Percentiles rank a stretch among this genome's conserved stretches.
These are phyloP conservation scores for Papiliotrema laurentii DNA, from an alignment of 1,284 basidiomycete species.

Conservation along the genomic window DNA sequence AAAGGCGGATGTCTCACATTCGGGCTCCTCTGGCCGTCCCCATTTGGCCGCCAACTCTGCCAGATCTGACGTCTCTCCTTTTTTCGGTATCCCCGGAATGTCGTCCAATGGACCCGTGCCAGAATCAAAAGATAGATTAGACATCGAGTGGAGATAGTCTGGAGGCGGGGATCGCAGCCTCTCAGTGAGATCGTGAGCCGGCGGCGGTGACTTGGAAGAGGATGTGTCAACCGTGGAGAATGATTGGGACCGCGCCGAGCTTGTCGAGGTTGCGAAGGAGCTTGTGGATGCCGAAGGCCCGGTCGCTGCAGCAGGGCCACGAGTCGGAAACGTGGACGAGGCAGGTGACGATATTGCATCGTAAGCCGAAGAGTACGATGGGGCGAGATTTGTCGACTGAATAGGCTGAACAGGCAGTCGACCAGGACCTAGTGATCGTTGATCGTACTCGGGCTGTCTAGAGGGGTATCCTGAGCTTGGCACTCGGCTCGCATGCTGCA, in stretches of 20 bases:
- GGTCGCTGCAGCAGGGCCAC: slow-evolving; percentile 10
- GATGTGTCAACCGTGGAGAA: neutral
- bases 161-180: slow-evolving; percentile 17
- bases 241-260: neutral
- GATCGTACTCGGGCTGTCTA: slow-evolving; percentile 6
- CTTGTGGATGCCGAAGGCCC: slow-evolving; percentile 7
- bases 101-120: slow-evolving; percentile 18
- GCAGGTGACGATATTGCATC: slow-evolving; percentile 17
- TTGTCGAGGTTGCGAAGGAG: neutral
- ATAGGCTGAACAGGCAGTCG: slow-evolving; percentile 4
- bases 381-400: neutral
- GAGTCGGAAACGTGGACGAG: slow-evolving; percentile 19
- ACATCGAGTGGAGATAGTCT: slow-evolving; percentile 23
- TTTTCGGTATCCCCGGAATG: slow-evolving; percentile 23
- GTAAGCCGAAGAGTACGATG: slow-evolving; percentile 6
- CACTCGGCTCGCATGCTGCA: slow-evolving; percentile 14
- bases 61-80: slow-evolving; percentile 10
- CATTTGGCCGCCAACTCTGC: slow-evolving; percentile 3
- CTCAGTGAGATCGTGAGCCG: slow-evolving; percentile 1
- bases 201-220: slow-evolving; percentile 6
- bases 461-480: slow-evolving; percentile 16
- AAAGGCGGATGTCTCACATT: slow-evolving; percentile 1
- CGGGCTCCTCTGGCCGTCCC: slow-evolving; percentile 1
- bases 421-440: neutral
- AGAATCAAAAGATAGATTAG: slow-evolving; percentile 12